Conservation (phyloP, 257 asterid genomes). For the Sherardia arvensis region DNA sequence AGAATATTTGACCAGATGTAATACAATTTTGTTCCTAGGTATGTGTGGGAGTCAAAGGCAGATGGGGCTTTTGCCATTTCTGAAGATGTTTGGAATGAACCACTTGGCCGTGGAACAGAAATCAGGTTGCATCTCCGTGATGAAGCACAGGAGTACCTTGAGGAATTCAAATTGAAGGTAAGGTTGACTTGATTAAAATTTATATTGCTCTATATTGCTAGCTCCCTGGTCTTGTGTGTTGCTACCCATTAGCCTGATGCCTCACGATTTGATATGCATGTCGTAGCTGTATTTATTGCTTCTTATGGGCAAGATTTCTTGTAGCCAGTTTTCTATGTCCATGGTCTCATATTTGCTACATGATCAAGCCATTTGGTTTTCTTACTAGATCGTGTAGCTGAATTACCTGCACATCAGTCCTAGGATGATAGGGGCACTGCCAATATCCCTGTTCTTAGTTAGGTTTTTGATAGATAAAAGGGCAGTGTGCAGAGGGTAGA, state of each 20-base stretch:
- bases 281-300: not conserved
- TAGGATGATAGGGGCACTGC: not conserved
- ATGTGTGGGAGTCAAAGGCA: constrained; percentile 94
- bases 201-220: not conserved
- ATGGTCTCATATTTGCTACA: not conserved
- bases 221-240: not conserved
- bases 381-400: not conserved
- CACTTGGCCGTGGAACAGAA: constrained; percentile 94
- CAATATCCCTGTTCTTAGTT: not conserved
- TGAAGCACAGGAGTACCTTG: constrained; percentile 87
- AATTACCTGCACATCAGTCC: not conserved
- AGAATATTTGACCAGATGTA: not conserved
- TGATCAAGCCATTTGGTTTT: not conserved
- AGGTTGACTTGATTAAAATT: not conserved
- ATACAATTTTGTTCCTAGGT: constrained; percentile 34
- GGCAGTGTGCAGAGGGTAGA: not conserved
- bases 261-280: not conserved
- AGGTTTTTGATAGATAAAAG: not conserved
- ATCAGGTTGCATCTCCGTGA: constrained; percentile 83
- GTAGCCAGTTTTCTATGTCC: not conserved
- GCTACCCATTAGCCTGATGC: not conserved
- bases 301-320: not conserved
- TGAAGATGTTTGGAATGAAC: constrained; percentile 82
- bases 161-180: constrained; percentile 76
- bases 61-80: constrained; percentile 93